These are phyloP conservation scores for Beauveria sp. DNA, from an alignment of 2,329 filamentous ascomycete genomes.

Conservation along the genomic window DNA sequence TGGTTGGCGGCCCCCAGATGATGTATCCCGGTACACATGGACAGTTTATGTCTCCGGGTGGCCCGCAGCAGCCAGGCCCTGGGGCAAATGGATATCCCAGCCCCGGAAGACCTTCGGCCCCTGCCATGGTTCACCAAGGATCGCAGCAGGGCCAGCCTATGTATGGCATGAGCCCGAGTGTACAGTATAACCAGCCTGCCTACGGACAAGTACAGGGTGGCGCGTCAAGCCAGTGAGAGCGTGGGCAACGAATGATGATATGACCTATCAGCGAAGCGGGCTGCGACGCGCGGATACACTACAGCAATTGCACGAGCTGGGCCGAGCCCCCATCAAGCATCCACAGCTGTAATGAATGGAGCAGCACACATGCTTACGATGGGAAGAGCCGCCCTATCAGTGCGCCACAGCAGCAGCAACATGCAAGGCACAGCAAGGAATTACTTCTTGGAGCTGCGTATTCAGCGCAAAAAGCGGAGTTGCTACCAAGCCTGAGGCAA, in stretches of 20 bases:
- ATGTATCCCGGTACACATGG: constrained; percentile 66
- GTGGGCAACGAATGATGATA: background rate
- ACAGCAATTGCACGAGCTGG: constrained; percentile 55
- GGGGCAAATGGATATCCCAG: constrained; percentile 79
- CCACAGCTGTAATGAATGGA: constrained; percentile 22
- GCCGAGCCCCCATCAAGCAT: constrained; percentile 57
- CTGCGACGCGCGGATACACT: constrained; percentile 53
- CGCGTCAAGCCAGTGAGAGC: constrained; percentile 61
- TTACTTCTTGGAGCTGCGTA: constrained; percentile 1
- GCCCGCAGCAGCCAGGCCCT: constrained; percentile 51
- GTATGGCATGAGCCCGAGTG: constrained; percentile 68
- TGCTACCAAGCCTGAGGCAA: background rate
- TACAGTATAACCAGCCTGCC: constrained; percentile 68
- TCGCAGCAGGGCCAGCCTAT: constrained; percentile 82
- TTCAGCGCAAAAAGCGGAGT: constrained; percentile 1
- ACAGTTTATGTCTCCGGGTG: constrained; percentile 57
- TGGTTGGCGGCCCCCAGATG: constrained; percentile 66
- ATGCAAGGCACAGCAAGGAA: background rate
- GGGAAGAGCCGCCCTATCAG: constrained; percentile 4
- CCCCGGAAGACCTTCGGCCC: constrained; percentile 67
- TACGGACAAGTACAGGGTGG: constrained; percentile 60
- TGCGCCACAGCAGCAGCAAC: constrained; percentile 1
- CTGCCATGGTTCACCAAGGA: constrained; percentile 91
- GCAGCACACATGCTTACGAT: background rate
- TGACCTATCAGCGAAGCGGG: constrained; percentile 31